Conservation (phyloP, 108 stramenopile genomes). For the Cyclotella kingstonii region DNA sequence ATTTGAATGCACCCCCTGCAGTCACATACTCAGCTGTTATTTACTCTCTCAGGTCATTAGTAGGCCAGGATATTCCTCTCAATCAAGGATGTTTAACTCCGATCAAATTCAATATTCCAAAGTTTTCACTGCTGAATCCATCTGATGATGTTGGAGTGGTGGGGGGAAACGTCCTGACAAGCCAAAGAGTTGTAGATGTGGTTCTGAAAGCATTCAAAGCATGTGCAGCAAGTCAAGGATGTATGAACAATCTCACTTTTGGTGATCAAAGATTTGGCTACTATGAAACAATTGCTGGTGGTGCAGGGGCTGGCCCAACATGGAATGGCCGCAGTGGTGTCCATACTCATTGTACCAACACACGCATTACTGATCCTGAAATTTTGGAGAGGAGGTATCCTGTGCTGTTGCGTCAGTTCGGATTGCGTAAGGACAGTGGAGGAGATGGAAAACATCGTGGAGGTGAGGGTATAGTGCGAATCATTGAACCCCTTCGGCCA, state of each 20-base stretch:
- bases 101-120: conserved; percentile 90
- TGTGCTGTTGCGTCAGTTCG: conserved; percentile 89
- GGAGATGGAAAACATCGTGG: conserved; percentile 87
- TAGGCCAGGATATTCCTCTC: conserved; percentile 92
- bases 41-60: conserved; percentile 93
- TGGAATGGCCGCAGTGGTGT: conserved; percentile 96
- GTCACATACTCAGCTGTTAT: conserved; percentile 98
- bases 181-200: conserved; percentile 97
- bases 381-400: conserved; percentile 95
- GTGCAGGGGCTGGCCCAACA: conserved; percentile 96
- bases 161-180: conserved; percentile 98
- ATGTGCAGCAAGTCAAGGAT: conserved; percentile 98
- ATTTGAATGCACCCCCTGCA: conserved; percentile 98
- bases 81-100: conserved; percentile 98
- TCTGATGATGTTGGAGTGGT: conserved; percentile 93
- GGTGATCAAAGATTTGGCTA: conserved; percentile 96
- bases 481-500: conserved; percentile 92
- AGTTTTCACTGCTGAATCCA: conserved; percentile 87
- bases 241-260: conserved; percentile 99
- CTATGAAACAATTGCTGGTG: conserved; percentile 99
- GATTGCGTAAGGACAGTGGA: conserved; percentile 88
- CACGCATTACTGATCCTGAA: conserved; percentile 98
- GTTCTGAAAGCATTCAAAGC: conserved; percentile 95
- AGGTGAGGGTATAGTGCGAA: conserved; percentile 95
- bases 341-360: conserved; percentile 99